These are phyloP conservation scores for Fusarium metavorans DNA, from an alignment of 2,329 filamentous ascomycete genomes.

Conservation along the genomic window DNA sequence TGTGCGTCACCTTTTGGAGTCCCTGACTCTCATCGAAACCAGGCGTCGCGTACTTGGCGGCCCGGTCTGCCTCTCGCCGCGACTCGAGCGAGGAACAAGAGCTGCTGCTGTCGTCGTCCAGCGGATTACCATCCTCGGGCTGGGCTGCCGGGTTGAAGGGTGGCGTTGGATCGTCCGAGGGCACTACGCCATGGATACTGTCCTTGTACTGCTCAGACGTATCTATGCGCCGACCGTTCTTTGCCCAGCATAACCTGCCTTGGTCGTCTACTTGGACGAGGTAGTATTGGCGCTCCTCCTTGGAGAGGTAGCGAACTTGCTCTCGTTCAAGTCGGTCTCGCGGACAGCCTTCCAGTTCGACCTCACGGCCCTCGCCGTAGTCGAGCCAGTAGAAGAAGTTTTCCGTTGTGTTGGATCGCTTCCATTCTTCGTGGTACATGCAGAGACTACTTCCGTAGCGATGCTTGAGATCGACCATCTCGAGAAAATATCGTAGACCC, in stretches of 20 bases:
- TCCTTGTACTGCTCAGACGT: conserved; percentile 83
- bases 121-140: conserved; percentile 10
- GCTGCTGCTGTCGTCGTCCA: conserved; percentile 42
- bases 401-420: conserved; percentile 78
- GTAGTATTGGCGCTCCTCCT: conserved; percentile 85
- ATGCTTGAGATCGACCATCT: conserved; percentile 90
- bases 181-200: conserved; percentile 80
- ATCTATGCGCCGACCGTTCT: conserved; percentile 82
- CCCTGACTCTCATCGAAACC: conserved; percentile 72
- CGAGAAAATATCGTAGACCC: conserved; percentile 85
- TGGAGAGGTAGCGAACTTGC: conserved; percentile 84
- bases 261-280: conserved; percentile 80
- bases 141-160: conserved; percentile 54
- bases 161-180: conserved; percentile 69
- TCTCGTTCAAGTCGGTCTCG: conserved; percentile 81
- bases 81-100: conserved; percentile 57
- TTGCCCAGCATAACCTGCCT: conserved; percentile 87
- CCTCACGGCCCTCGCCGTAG: conserved; percentile 76
- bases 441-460: conserved; percentile 87
- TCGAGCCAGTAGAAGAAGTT: conserved; percentile 98
- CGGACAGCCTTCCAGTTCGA: conserved; percentile 79
- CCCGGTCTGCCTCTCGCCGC: conserved; percentile 69
- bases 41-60: conserved; percentile 74
- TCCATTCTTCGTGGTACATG: conserved; percentile 88
- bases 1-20: conserved; percentile 65